A percentile compares a stretch with the other conserved stretches of the same genome.
Conservation (phyloP, 1,284 basidiomycete genomes). For the Ganoderma lingzhi region DNA sequence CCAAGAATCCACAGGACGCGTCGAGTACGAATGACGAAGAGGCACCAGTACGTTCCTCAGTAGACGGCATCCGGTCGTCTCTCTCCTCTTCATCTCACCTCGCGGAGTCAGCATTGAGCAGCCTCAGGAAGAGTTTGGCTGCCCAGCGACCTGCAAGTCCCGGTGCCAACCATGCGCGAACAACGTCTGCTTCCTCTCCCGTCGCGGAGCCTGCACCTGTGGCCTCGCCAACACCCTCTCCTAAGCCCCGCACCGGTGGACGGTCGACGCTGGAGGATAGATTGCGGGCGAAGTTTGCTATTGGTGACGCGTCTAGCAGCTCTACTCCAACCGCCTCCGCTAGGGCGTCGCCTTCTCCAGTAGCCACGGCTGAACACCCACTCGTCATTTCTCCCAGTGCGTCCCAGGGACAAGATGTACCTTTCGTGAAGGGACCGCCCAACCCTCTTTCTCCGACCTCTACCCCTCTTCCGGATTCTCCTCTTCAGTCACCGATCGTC, state of each 20-base stretch:
- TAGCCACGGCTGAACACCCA: conserved; percentile 43
- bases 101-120: conserved; percentile 65
- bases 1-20: conserved; percentile 40
- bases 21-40: conserved; percentile 27
- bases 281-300: conserved; percentile 64
- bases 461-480: conserved; percentile 55
- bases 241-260: conserved; percentile 31
- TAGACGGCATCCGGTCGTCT: conserved; percentile 36
- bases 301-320: conserved; percentile 60
- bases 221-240: conserved; percentile 28
- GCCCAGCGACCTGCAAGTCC: conserved; percentile 59
- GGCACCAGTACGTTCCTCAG: conserved; percentile 31
- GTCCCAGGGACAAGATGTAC: conserved; percentile 44
- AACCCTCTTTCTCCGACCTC: conserved; percentile 52
- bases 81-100: conserved; percentile 56
- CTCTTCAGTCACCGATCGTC: conserved; percentile 35
- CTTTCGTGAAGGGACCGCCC: conserved; percentile 23
- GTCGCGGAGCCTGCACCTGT: conserved; percentile 28
- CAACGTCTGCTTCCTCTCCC: conserved; percentile 9
- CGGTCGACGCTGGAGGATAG: conserved; percentile 71
- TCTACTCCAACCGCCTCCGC: conserved; percentile 52
- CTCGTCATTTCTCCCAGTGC: conserved; percentile 37
- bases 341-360: conserved; percentile 52
- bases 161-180: conserved; percentile 23
- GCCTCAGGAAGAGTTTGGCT: conserved; percentile 68